Evolutionary conservation across 1,284 basidiomycete species (phyloP).

Genomic region (Rhodotorula sp.): DNA sequence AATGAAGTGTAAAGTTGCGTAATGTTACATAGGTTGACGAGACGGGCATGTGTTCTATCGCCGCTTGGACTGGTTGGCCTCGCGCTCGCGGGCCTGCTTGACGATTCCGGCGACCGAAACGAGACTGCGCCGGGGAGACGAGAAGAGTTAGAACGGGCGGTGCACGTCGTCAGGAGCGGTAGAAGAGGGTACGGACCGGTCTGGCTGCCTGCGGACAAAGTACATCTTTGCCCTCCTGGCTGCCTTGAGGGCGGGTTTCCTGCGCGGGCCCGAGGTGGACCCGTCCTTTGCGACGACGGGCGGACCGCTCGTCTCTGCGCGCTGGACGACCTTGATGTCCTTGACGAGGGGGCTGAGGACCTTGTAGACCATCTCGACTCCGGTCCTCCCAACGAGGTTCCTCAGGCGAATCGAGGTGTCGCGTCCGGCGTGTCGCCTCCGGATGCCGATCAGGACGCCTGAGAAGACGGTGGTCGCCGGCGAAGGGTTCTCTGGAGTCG

Average conservation of each 20-base stretch:
- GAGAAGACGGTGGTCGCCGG: slow-evolving; percentile 73
- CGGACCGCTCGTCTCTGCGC: slow-evolving; percentile 34
- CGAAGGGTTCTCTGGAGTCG: slow-evolving; percentile 51
- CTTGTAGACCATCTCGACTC: slow-evolving; percentile 86
- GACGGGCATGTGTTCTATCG: not conserved
- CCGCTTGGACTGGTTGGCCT: slow-evolving; percentile 11
- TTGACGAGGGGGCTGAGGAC: slow-evolving; percentile 79
- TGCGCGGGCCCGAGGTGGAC: slow-evolving; percentile 20
- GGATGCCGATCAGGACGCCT: slow-evolving; percentile 76
- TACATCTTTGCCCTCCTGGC: slow-evolving; percentile 39
- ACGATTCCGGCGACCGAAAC: slow-evolving; percentile 33
- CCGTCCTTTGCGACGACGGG: slow-evolving; percentile 28
- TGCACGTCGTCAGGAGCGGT: too few species aligned
- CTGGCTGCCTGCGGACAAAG: slow-evolving; percentile 41
- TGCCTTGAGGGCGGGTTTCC: slow-evolving; percentile 33
- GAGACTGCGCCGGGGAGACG: slow-evolving; percentile 1
- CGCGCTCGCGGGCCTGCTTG: slow-evolving; percentile 23
- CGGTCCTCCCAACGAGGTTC: slow-evolving; percentile 82
- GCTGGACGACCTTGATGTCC: slow-evolving; percentile 64
- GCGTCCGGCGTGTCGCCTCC: slow-evolving; percentile 64
- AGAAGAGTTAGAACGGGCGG: not conserved
- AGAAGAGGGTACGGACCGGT: slow-evolving; percentile 18
- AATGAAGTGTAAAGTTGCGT: not conserved
- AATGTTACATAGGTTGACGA: not conserved
- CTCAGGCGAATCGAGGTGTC: slow-evolving; percentile 79